These are phyloP conservation scores for Candida pseudocylindracea DNA, from an alignment of 1,139 yeast species.

Conservation along the genomic window DNA sequence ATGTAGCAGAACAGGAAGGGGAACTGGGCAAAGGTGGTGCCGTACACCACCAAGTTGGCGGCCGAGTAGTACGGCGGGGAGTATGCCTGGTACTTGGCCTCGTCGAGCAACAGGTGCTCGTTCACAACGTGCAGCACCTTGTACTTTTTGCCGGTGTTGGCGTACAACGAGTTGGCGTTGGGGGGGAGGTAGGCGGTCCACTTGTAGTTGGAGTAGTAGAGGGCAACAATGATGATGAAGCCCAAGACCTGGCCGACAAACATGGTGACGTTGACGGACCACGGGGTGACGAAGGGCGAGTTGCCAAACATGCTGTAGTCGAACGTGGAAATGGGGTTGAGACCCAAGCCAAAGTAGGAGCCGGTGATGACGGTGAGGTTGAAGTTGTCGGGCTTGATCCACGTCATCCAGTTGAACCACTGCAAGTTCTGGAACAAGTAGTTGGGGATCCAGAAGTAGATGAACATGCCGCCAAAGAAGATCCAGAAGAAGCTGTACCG, in stretches of 20 bases:
- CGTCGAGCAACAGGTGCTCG: constrained; percentile 3
- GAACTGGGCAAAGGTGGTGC: constrained; percentile 32
- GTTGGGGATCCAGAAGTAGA: constrained; percentile 3
- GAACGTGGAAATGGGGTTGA: constrained; percentile 3
- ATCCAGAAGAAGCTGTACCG: constrained; percentile 5
- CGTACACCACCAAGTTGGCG: constrained; percentile 23
- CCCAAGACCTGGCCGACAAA: constrained; percentile 2
- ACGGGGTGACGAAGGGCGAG: constrained; percentile 8
- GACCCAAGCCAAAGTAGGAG: constrained; percentile 2
- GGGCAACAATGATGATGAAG: constrained; percentile 10
- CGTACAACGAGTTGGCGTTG: constrained; percentile 16
- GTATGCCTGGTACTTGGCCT: constrained; percentile 3
- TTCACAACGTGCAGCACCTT: constrained; percentile 11
- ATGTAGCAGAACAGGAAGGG: constrained; percentile 21
- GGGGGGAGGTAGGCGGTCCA: constrained; percentile 29
- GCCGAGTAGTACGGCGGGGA: constrained; percentile 21
- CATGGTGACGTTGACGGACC: constrained; percentile 2
- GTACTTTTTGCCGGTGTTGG: constrained; percentile 19
- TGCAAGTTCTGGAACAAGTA: constrained; percentile 2
- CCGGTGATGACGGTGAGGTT: constrained; percentile 3
- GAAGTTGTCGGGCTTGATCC: constrained; percentile 3
- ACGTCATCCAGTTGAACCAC: constrained; percentile 3
- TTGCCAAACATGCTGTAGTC: constrained; percentile 6
- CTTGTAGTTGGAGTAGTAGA: constrained; percentile 28
- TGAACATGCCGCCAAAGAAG: constrained; percentile 1